Evolutionary conservation across 108 stramenopile genomes (phyloP).

Genomic region (Aurantiochytrium sp.): DNA sequence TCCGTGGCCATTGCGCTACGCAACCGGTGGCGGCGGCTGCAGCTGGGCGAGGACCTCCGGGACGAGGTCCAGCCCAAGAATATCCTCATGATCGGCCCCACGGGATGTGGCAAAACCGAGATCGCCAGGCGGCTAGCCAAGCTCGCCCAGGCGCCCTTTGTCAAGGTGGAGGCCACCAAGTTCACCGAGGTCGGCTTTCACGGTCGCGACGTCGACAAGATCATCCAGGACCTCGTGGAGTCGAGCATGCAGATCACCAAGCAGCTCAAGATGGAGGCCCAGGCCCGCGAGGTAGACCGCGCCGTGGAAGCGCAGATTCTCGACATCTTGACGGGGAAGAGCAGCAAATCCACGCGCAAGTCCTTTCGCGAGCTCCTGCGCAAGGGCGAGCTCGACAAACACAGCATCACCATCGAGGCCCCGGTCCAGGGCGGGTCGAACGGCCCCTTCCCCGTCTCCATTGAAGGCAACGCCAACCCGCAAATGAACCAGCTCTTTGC

Average conservation of each 20-base stretch:
- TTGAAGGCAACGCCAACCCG: background rate
- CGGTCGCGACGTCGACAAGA: slow-evolving; percentile 95
- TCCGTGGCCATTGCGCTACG: slow-evolving; percentile 97
- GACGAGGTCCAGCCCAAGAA: slow-evolving; percentile 96
- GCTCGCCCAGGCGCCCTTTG: slow-evolving; percentile 93
- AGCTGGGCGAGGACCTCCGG: slow-evolving; percentile 75
- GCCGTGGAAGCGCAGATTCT: slow-evolving; percentile 83
- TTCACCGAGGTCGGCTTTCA: slow-evolving; percentile 99
- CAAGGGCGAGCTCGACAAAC: slow-evolving; percentile 82
- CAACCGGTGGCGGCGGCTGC: slow-evolving; percentile 94
- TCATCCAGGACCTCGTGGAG: slow-evolving; percentile 97
- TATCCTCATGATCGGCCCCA: slow-evolving; percentile 98
- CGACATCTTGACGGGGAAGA: slow-evolving; percentile 73
- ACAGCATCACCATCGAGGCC: slow-evolving; percentile 79
- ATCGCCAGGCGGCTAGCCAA: slow-evolving; percentile 93
- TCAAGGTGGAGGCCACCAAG: slow-evolving; percentile 99
- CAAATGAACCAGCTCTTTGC: slow-evolving; percentile 29
- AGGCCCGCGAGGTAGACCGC: slow-evolving; percentile 64
- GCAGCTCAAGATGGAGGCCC: slow-evolving; percentile 73
- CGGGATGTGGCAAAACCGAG: slow-evolving; percentile 98
- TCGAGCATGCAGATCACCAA: slow-evolving; percentile 80
- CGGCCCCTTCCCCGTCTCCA: background rate
- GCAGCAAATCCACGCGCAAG: slow-evolving; percentile 49
- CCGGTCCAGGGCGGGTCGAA: slow-evolving; percentile 50
- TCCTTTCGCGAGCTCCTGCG: slow-evolving; percentile 79